Conservation (phyloP, 192 early-diverging fungal genomes). For the Podila epigama region DNA sequence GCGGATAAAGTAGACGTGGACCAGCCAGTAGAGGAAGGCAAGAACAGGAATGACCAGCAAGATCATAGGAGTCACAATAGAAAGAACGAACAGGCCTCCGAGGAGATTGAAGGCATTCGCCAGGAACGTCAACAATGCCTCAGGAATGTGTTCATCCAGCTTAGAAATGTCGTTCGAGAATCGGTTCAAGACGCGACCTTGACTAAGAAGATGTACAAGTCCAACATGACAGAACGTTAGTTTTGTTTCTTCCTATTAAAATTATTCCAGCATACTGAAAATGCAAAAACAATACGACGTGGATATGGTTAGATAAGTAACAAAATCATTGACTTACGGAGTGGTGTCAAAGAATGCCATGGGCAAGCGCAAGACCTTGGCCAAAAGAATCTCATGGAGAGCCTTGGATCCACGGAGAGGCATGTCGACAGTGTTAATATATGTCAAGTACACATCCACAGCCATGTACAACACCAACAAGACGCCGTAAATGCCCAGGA, state of each 20-base stretch:
- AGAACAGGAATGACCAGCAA: constrained; percentile 54
- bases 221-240: too few relatives aligned
- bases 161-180: constrained; percentile 88
- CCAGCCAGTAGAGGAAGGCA: constrained; percentile 47
- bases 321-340: constrained; percentile 41
- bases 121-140: constrained; percentile 36
- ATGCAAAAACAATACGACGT: too few relatives aligned
- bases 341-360: constrained; percentile 71
- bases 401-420: constrained; percentile 3
- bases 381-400: constrained; percentile 17
- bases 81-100: constrained; percentile 49
- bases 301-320: too few relatives aligned
- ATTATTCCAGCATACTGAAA: too few relatives aligned
- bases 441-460: constrained; percentile 15
- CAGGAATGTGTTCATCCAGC: constrained; percentile 70
- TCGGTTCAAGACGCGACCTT: constrained; percentile 71
- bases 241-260: too few relatives aligned
- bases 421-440: constrained; percentile 4
- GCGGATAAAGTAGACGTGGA: constrained; percentile 68
- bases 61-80: constrained; percentile 46
- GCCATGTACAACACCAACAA: constrained; percentile 9
- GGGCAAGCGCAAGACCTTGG: constrained; percentile 61
- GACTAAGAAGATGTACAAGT: background rate
- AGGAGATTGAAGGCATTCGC: constrained; percentile 34
- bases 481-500: constrained; percentile 11